Conservation (phyloP, 208 protist genomes). For the Crithidia acanthocephali region DNA sequence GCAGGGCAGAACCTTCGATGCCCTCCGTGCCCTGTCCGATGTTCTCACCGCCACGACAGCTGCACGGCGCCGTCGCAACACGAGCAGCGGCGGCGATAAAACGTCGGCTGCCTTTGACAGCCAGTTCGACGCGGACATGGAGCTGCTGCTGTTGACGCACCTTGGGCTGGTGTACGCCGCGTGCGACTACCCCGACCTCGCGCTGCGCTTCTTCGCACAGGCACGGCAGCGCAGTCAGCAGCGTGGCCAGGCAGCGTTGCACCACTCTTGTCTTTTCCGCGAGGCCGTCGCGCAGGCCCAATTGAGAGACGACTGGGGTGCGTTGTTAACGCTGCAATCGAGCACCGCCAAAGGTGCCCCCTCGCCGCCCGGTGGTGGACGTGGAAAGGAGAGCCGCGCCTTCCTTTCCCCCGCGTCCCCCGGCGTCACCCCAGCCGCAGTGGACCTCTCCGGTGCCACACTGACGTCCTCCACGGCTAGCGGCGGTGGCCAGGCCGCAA, state of each 20-base stretch:
- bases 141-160: constrained; percentile 62
- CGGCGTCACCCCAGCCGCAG: background rate
- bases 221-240: constrained; percentile 21
- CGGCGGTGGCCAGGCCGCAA: background rate
- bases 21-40: constrained; percentile 9
- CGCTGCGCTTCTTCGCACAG: constrained; percentile 67
- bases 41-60: background rate
- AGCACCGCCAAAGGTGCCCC: too few species aligned
- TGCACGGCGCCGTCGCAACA: background rate
- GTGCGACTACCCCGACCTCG: constrained; percentile 75
- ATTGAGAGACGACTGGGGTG: constrained; percentile 27
- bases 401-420: background rate
- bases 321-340: constrained; percentile 20
- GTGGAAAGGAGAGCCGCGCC: too few species aligned
- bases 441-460: background rate
- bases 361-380: too few species aligned
- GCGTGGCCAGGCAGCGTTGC: constrained; percentile 22
- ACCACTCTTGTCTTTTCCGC: constrained; percentile 38
- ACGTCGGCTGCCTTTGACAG: constrained; percentile 37
- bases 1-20: constrained; percentile 2
- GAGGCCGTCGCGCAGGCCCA: constrained; percentile 32
- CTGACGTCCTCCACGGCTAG: background rate
- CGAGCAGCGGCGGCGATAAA: background rate
- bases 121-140: constrained; percentile 21
- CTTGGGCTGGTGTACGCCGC: constrained; percentile 78